Evolutionary conservation across 169 alveolate genomes (phyloP).

Genomic region (Plasmodium gonderi): DNA sequence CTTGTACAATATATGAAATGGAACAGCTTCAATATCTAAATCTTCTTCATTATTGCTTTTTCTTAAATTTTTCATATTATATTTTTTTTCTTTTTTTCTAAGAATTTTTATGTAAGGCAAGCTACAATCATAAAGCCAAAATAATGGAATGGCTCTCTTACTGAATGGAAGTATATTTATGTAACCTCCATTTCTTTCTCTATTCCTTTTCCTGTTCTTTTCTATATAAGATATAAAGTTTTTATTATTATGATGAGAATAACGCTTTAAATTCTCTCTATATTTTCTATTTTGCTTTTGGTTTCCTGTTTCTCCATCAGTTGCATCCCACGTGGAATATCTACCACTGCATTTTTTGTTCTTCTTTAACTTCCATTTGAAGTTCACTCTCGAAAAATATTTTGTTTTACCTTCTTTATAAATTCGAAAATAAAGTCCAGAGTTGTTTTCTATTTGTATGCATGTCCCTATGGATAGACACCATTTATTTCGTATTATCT

Average conservation of each 20-base stretch:
- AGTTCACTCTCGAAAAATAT: constrained; percentile 70
- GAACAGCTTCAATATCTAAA: constrained; percentile 63
- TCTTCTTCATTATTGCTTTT: constrained; percentile 28
- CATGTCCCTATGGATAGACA: constrained; percentile 80
- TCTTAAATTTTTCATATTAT: constrained; percentile 1
- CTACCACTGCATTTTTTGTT: not conserved
- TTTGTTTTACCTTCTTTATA: constrained; percentile 76
- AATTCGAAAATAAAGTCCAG: constrained; percentile 77
- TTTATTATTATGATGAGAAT: not conserved
- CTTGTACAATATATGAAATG: constrained; percentile 50
- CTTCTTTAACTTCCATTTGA: constrained; percentile 52
- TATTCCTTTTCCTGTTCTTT: constrained; percentile 21
- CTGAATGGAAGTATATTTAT: constrained; percentile 66
- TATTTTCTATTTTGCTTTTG: constrained; percentile 9
- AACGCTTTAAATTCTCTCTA: constrained; percentile 1
- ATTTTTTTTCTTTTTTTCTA: constrained; percentile 64
- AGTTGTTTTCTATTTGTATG: constrained; percentile 79
- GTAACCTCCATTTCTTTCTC: constrained; percentile 18
- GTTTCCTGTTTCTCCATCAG: constrained; percentile 19
- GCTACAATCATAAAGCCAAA: constrained; percentile 71
- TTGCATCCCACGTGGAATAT: constrained; percentile 13
- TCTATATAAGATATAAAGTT: not conserved
- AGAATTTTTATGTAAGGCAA: constrained; percentile 70
- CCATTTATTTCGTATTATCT: constrained; percentile 77
- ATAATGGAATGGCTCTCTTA: constrained; percentile 66